Conservation (phyloP, 495 filamentous ascomycete species). For the Beverwykella pulmonaria region DNA sequence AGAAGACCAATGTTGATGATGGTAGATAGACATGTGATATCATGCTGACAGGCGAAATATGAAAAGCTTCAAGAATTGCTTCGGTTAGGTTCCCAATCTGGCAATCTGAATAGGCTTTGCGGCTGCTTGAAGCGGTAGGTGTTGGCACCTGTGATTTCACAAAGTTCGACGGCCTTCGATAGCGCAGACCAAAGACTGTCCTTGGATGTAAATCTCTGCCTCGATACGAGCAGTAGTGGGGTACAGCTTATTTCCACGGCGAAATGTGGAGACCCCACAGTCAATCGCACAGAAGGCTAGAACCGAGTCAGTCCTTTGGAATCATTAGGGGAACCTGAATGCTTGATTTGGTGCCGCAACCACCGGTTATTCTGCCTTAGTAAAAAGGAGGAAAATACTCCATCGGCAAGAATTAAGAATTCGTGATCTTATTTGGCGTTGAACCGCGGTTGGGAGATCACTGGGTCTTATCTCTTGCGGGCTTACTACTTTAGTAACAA, state of each 20-base stretch:
- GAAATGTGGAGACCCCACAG: constrained; percentile 25
- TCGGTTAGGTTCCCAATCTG: not conserved
- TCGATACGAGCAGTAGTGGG: constrained; percentile 5
- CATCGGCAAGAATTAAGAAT: not conserved
- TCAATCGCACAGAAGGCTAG: constrained; percentile 1
- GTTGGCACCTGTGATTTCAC: not conserved
- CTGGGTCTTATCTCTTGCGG: not conserved
- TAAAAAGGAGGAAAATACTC: not conserved
- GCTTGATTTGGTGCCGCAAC: not conserved
- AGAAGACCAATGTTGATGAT: not conserved
- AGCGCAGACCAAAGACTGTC: not conserved
- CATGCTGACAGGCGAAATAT: not conserved
- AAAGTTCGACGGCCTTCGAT: not conserved
- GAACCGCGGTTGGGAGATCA: not conserved
- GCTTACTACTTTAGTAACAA: not conserved
- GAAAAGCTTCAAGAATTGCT: not conserved
- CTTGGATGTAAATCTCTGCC: constrained; percentile 5
- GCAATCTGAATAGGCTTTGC: not conserved
- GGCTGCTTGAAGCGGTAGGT: not conserved
- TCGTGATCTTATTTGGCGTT: not conserved
- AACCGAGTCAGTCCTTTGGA: not conserved
- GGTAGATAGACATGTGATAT: constrained; percentile 9
- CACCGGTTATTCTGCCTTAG: not conserved
- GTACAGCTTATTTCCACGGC: constrained; percentile 22
- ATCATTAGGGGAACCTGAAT: not conserved